phyloP scores from a whole-genome alignment of 441 rosid species.

The Aquilaria agallochum region DNA sequence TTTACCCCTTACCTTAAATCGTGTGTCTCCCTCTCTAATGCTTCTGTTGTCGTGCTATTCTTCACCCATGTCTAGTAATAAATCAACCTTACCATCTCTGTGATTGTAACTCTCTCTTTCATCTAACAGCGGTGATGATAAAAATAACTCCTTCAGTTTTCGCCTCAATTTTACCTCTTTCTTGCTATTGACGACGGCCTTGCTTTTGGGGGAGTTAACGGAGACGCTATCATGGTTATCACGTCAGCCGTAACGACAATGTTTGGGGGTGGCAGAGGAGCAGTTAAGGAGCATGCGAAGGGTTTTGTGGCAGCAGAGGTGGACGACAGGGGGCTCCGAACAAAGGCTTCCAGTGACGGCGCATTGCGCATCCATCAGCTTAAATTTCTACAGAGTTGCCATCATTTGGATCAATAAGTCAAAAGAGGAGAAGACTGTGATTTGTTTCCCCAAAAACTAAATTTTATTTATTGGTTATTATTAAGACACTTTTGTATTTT shows the following conservation, averaged over 20 bases:
- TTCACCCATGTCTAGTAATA: neutral
- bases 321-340: conserved; percentile 78
- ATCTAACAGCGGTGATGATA: conserved; percentile 66
- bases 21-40: too few species aligned
- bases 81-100: conserved; percentile 21
- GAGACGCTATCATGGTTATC: conserved; percentile 10
- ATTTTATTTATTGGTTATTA: too few species aligned
- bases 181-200: neutral
- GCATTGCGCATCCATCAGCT: conserved; percentile 70
- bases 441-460: too few species aligned
- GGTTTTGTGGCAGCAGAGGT: conserved; percentile 79
- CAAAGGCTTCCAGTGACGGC: conserved; percentile 49
- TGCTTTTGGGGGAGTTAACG: too few species aligned
- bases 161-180: conserved; percentile 34
- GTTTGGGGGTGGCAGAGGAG: conserved; percentile 33
- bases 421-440: too few species aligned
- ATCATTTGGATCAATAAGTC: conserved; percentile 15
- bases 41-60: too few species aligned
- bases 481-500: too few species aligned
- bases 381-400: conserved; percentile 72
- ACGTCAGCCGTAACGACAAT: conserved; percentile 25
- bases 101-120: conserved; percentile 22
- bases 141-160: conserved; percentile 72
- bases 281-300: conserved; percentile 71
- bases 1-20: too few species aligned